These are phyloP conservation scores for Mycena venus DNA, from an alignment of 768 basidiomycete genomes.

Conservation along the genomic window DNA sequence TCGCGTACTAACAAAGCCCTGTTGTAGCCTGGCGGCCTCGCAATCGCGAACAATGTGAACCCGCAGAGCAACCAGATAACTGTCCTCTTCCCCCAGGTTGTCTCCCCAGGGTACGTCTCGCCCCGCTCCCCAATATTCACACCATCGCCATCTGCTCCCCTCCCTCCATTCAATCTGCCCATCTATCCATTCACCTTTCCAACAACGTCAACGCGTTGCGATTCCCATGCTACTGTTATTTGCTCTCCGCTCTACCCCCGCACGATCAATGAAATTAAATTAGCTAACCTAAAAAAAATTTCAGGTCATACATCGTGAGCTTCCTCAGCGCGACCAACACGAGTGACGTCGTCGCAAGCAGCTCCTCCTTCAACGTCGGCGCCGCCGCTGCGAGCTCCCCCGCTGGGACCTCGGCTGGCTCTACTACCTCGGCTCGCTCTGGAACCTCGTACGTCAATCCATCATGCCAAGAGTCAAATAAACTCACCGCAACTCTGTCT, in stretches of 20 bases:
- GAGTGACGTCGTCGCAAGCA: neutral
- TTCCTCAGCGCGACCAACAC: neutral
- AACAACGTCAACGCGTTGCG: neutral
- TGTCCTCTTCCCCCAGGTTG: neutral
- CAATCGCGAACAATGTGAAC: neutral
- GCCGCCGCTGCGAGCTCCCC: neutral
- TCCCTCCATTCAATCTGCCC: neutral
- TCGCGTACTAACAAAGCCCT: neutral
- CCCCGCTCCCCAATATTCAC: neutral
- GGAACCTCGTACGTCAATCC: neutral
- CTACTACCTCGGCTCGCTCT: neutral
- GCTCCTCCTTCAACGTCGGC: neutral
- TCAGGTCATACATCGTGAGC: neutral
- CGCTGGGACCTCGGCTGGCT: neutral
- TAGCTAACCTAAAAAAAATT: slow-evolving; percentile 7
- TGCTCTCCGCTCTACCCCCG: neutral
- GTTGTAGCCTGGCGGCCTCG: neutral
- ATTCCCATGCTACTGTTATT: neutral
- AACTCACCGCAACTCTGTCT: neutral
- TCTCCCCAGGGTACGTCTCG: neutral
- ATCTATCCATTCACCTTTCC: neutral
- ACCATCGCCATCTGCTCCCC: neutral
- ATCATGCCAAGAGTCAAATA: neutral
- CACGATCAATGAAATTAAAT: neutral
- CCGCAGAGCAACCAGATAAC: neutral